Evolutionary conservation across 768 basidiomycete species (phyloP), one percentile per base, ranked within the genome.

Genomic region (Boletus tomentosulus): DNA sequence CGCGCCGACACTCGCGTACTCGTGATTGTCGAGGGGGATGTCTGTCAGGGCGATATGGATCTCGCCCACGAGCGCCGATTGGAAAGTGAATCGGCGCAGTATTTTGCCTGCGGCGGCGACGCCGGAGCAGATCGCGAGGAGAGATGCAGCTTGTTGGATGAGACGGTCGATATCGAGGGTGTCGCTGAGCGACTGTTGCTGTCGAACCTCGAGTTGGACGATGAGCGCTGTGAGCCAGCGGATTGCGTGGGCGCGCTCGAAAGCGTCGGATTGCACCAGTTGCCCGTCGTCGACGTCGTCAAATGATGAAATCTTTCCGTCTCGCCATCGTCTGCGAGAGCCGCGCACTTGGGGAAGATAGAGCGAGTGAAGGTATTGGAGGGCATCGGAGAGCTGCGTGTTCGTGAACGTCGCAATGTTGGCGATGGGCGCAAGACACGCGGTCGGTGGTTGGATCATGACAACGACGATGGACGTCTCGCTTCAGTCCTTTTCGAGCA

Each of bases 171-270:
- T 47, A 24, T 53, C 34, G 19, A 19, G 19, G 19, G 19, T 19
- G 19, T 19, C 19, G 7, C 37, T 22, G 45, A 31, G 4, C 30
- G 15, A 43, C 25, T 43, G 39, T n/a, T 48, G 13, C 9, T 58
- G 56, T 37, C 44, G 34, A 12, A 55, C 34, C 15, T 70, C 65
- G 45, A 72, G 64, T 50, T 73, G 73, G 6, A 75, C 68, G 28
- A 92, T 71, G 46, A 93, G 76, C 3, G 79, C 73, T 4, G 82
- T 87, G 13, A 93, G 75, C 92, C 92, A 95, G 54, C 78, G 80
- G 3, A 90, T 77, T 0, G 85, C 77, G 50, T 85, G 84, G 1
- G 78, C 66, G 9, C 85, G 79, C 68, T 94, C 92, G 65, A 87
- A 92, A 1, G 73, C 51, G 63, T 93, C 89, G 0, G 70, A 67